Conservation (phyloP, 371 early-diverging fungal species). For the Mucor sp. region DNA sequence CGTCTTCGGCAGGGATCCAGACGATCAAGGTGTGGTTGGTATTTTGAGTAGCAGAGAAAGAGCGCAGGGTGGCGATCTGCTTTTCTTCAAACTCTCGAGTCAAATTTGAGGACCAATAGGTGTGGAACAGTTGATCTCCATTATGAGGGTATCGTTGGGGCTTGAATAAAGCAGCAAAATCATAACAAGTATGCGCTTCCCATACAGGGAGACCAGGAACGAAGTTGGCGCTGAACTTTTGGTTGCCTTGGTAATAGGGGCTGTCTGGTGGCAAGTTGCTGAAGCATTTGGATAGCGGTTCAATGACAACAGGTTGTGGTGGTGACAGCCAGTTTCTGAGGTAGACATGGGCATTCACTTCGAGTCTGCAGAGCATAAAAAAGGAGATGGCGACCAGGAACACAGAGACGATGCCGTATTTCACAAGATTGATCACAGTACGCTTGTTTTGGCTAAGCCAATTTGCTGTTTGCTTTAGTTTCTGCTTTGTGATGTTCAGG, state of each 20-base stretch:
- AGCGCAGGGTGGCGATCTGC: conserved; percentile 39
- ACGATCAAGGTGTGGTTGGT: conserved; percentile 33
- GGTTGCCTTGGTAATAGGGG: conserved; percentile 31
- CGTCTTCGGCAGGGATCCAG: conserved; percentile 43
- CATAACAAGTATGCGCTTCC: conserved; percentile 51
- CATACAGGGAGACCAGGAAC: conserved; percentile 44
- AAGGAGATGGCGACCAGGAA: conserved; percentile 18
- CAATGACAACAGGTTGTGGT: conserved; percentile 22
- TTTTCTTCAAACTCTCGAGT: conserved; percentile 29
- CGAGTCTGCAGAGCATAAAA: conserved; percentile 32
- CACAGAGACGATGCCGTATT: conserved; percentile 5
- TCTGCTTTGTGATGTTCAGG: conserved; percentile 5
- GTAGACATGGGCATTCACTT: conserved; percentile 48
- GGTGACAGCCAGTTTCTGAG: conserved; percentile 44
- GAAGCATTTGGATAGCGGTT: conserved; percentile 39
- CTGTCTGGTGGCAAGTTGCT: conserved; percentile 19
- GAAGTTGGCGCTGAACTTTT: conserved; percentile 28
- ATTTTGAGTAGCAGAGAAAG: conserved; percentile 55
- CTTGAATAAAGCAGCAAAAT: conserved; percentile 42
- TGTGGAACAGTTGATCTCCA: conserved; percentile 36
- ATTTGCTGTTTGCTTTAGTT: not conserved
- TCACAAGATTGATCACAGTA: conserved; percentile 8
- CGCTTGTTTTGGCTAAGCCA: conserved; percentile 26
- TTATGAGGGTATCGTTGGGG: conserved; percentile 15
- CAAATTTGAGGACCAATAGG: conserved; percentile 36